Evolutionary conservation across 768 basidiomycete species (phyloP).

Genomic region (Leccinum subtestaceum): DNA sequence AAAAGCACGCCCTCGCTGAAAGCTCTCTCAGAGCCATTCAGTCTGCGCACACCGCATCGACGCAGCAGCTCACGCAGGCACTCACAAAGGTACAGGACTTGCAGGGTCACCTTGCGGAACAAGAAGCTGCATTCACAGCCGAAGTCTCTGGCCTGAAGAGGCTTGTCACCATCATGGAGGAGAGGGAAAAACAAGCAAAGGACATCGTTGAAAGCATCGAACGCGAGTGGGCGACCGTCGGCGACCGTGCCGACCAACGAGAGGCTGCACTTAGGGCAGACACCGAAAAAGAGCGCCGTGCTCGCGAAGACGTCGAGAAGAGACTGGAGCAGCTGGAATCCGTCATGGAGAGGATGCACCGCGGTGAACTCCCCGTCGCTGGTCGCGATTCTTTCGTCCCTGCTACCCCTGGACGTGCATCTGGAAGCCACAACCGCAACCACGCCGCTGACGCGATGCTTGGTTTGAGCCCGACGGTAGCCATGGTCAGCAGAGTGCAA

Average conservation of each 20-base stretch:
- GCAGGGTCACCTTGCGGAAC: conserved; percentile 75
- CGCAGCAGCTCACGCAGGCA: conserved; percentile 74
- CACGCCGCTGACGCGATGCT: conserved; percentile 54
- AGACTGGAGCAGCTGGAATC: conserved; percentile 67
- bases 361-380: conserved; percentile 67
- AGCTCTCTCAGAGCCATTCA: conserved; percentile 72
- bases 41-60: conserved; percentile 65
- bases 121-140: conserved; percentile 76
- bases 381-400: conserved; percentile 38
- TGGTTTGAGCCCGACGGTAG: conserved; percentile 83
- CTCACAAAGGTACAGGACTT: conserved; percentile 73
- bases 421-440: conserved; percentile 43
- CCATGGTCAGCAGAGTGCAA: conserved; percentile 79
- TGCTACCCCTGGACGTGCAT: conserved; percentile 42
- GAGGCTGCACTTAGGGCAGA: conserved; percentile 69
- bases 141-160: conserved; percentile 75
- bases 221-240: conserved; percentile 73
- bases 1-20: conserved; percentile 64
- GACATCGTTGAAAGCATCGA: conserved; percentile 81
- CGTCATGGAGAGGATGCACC: conserved; percentile 67
- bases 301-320: conserved; percentile 70
- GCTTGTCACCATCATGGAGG: conserved; percentile 82
- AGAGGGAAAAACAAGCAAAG: conserved; percentile 82
- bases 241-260: conserved; percentile 63
- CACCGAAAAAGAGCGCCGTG: conserved; percentile 65